Evolutionary conservation across 768 basidiomycete genomes (phyloP).

Genomic region (Mycena venus): DNA sequence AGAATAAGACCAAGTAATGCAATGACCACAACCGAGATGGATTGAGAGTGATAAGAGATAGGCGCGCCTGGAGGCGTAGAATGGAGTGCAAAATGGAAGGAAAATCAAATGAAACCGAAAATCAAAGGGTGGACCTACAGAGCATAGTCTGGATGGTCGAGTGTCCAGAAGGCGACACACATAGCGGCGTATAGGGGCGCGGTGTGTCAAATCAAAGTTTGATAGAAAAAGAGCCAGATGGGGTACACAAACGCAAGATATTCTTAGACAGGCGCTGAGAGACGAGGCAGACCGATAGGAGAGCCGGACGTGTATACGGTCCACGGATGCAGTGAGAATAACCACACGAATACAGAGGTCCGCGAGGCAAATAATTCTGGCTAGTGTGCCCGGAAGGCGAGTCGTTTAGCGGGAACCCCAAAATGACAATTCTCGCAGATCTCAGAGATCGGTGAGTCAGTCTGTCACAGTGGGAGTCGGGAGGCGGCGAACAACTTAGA

Average conservation of each 20-base stretch:
- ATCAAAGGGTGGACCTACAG: constrained; percentile 65
- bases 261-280: not conserved
- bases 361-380: not conserved
- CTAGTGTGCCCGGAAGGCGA: not conserved
- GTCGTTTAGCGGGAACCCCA: not conserved
- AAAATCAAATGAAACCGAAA: not conserved
- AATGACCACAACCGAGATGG: not conserved
- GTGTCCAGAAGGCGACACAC: constrained; percentile 86
- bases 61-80: constrained; percentile 2
- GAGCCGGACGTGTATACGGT: not conserved
- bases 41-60: constrained; percentile 28
- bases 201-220: not conserved
- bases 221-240: not conserved
- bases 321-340: not conserved
- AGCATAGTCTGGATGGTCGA: constrained; percentile 82
- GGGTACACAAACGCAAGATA: not conserved
- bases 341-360: not conserved
- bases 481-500: not conserved
- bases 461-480: not conserved
- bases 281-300: not conserved
- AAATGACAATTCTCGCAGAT: constrained; percentile 12
- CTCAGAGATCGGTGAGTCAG: constrained; percentile 16
- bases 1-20: constrained; percentile 10
- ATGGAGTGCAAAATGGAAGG: constrained; percentile 13
- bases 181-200: constrained; percentile 49